Conservation (phyloP, 1,284 basidiomycete species). For the Tilletia horrida region DNA sequence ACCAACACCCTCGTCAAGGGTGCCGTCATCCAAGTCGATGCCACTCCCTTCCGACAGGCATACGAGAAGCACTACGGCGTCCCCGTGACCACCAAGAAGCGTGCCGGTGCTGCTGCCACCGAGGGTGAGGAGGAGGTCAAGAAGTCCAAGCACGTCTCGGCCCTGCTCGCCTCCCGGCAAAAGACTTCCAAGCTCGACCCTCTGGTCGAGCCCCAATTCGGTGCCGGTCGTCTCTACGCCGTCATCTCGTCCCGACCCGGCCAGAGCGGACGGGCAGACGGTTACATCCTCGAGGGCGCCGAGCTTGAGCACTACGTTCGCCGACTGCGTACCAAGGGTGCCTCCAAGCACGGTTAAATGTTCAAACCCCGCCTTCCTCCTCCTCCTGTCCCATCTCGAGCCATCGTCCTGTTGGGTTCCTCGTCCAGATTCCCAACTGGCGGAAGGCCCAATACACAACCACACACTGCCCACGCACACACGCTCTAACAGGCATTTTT, state of each 20-base stretch:
- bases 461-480: too few species aligned
- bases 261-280: conserved; percentile 51
- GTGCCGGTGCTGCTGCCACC: conserved; percentile 43
- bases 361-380: background rate
- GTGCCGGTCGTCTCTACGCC: conserved; percentile 53
- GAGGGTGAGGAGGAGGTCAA: conserved; percentile 39
- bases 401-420: too few species aligned
- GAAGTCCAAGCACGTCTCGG: conserved; percentile 42
- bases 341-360: conserved; percentile 18
- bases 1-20: conserved; percentile 56
- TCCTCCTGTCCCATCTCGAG: too few species aligned
- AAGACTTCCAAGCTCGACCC: conserved; percentile 51
- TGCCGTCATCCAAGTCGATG: conserved; percentile 54
- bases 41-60: conserved; percentile 54
- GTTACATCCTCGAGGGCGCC: conserved; percentile 54
- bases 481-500: too few species aligned
- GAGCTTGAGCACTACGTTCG: conserved; percentile 45
- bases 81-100: conserved; percentile 53
- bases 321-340: conserved; percentile 19
- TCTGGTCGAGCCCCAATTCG: conserved; percentile 55
- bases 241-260: conserved; percentile 51
- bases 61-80: conserved; percentile 56
- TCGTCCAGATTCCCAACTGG: too few species aligned
- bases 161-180: conserved; percentile 47
- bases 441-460: too few species aligned